These are phyloP conservation scores for Ceratopteris richardii DNA, from an alignment of 75 land plant species.

Conservation along the genomic window DNA sequence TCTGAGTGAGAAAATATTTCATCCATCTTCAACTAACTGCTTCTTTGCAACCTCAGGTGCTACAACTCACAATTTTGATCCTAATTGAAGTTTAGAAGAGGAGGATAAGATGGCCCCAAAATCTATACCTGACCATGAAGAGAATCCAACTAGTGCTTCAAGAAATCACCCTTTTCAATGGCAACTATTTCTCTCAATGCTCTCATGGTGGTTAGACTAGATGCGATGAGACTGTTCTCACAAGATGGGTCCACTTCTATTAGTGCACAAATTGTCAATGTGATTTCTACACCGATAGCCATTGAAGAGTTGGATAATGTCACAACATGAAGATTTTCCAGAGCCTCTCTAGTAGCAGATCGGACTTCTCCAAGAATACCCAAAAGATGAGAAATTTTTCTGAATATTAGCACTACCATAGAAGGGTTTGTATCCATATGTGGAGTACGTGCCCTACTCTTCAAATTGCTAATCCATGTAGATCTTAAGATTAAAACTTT, in stretches of 20 bases:
- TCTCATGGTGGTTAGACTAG: constrained; percentile 72
- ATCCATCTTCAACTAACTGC: constrained; percentile 49
- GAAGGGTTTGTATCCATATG: constrained; percentile 61
- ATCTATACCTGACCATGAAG: constrained; percentile 92
- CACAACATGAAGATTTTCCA: constrained; percentile 72
- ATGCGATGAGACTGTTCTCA: constrained; percentile 83
- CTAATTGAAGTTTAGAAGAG: constrained; percentile 71
- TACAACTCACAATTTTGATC: constrained; percentile 68
- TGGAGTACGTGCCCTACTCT: too few relatives aligned
- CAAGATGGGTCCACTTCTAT: constrained; percentile 91
- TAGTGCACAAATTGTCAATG: constrained; percentile 73
- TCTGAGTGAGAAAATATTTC: constrained; percentile 52
- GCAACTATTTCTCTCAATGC: constrained; percentile 78
- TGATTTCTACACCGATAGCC: constrained; percentile 90
- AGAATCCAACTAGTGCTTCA: constrained; percentile 64
- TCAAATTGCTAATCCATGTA: too few relatives aligned
- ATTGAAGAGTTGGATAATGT: constrained; percentile 67
- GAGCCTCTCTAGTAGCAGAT: constrained; percentile 61
- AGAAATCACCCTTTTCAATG: constrained; percentile 79
- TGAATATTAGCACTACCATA: constrained; percentile 55
- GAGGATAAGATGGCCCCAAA: constrained; percentile 74
- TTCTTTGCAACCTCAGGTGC: constrained; percentile 73
- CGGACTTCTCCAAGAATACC: constrained; percentile 82
- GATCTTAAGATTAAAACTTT: background rate
- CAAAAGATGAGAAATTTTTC: constrained; percentile 70